phyloP scores from a whole-genome alignment of 768 basidiomycete species.

The Xerocomellus amylosporus region DNA sequence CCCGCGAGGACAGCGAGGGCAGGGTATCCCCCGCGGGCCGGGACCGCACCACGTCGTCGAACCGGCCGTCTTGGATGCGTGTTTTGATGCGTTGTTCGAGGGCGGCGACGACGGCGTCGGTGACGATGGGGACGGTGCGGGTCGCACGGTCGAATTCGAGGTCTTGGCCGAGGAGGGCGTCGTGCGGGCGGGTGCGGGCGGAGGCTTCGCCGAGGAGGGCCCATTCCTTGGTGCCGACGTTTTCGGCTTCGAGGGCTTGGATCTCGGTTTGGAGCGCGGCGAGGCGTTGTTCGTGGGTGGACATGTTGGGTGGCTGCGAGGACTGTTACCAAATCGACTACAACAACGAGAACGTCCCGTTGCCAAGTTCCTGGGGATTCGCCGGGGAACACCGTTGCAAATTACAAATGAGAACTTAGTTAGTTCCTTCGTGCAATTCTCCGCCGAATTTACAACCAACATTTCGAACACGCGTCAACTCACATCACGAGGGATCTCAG shows the following conservation, averaged over 20 bases:
- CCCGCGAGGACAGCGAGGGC: slow-evolving; percentile 86
- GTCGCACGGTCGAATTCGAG: slow-evolving; percentile 90
- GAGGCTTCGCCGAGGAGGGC: slow-evolving; percentile 87
- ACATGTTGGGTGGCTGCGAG: background rate
- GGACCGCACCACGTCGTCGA: slow-evolving; percentile 90
- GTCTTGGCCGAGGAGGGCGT: slow-evolving; percentile 90
- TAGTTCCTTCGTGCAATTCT: too few relatives aligned
- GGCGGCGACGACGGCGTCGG: slow-evolving; percentile 77
- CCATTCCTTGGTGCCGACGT: slow-evolving; percentile 90
- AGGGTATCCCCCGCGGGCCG: slow-evolving; percentile 68
- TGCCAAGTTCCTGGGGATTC: too few relatives aligned
- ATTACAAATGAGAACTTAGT: too few relatives aligned
- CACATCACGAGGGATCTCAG: too few relatives aligned
- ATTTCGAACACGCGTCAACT: too few relatives aligned
- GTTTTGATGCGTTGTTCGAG: slow-evolving; percentile 91
- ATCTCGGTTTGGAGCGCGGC: slow-evolving; percentile 76
- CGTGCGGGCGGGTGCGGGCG: slow-evolving; percentile 78
- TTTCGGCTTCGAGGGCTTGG: slow-evolving; percentile 75
- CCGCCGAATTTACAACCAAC: too few relatives aligned
- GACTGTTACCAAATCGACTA: too few relatives aligned
- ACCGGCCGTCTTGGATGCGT: slow-evolving; percentile 78
- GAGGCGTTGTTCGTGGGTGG: slow-evolving; percentile 69
- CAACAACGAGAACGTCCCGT: too few relatives aligned
- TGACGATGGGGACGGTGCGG: slow-evolving; percentile 85
- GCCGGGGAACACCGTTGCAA: too few relatives aligned